These are phyloP conservation scores for Leishmania amazonensis DNA, from an alignment of 208 protist species.

Conservation along the genomic window DNA sequence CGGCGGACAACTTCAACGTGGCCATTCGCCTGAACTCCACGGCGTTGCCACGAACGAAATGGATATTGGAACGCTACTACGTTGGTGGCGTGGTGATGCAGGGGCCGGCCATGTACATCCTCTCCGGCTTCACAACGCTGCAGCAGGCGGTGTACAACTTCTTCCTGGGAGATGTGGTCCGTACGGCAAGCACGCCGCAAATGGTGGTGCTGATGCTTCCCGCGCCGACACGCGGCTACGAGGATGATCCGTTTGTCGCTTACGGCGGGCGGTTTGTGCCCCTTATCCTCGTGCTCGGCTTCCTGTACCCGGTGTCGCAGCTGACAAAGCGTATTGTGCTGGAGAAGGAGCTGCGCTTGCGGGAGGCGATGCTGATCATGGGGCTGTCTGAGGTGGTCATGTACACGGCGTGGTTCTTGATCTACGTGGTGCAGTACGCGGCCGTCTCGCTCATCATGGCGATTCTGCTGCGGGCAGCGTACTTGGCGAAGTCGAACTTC, in stretches of 20 bases:
- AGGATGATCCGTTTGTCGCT: constrained; percentile 50
- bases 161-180: constrained; percentile 39
- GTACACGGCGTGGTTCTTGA: constrained; percentile 63
- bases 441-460: constrained; percentile 59
- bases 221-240: constrained; percentile 40
- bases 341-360: constrained; percentile 78
- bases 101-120: constrained; percentile 51
- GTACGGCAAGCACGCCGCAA: constrained; percentile 30
- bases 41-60: constrained; percentile 38
- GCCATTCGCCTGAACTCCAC: constrained; percentile 58
- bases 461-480: constrained; percentile 57
- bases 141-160: constrained; percentile 52
- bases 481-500: constrained; percentile 48
- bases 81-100: constrained; percentile 31
- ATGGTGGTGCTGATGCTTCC: constrained; percentile 39
- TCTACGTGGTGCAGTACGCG: constrained; percentile 59
- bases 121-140: constrained; percentile 65
- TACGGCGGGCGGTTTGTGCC: constrained; percentile 49
- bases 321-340: constrained; percentile 54
- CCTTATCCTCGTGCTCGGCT: constrained; percentile 73
- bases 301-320: constrained; percentile 67
- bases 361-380: constrained; percentile 81
- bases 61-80: constrained; percentile 29
- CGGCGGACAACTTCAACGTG: constrained; percentile 38
- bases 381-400: constrained; percentile 63